Percentiles rank a stretch among this genome's conserved stretches.
phyloP scores from a whole-genome alignment of 192 early-diverging fungal species.

The Coemansia sp. region DNA sequence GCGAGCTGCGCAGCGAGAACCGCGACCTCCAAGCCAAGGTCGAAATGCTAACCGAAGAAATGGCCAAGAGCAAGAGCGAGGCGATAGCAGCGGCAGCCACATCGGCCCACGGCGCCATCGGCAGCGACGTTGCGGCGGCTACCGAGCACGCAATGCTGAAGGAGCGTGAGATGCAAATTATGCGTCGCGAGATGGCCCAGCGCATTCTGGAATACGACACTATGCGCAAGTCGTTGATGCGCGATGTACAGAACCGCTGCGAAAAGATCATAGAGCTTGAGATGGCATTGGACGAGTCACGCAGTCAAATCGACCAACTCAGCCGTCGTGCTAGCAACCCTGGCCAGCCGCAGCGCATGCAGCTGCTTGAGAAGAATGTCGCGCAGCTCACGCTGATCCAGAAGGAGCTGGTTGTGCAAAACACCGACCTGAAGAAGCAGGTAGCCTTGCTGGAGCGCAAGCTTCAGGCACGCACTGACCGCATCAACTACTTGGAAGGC shows the following conservation, averaged over 20 bases:
- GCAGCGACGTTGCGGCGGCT: conserved; percentile 32
- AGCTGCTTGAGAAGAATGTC: conserved; percentile 94
- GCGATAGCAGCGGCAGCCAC: background rate
- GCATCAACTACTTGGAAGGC: conserved; percentile 85
- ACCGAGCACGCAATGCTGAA: conserved; percentile 50
- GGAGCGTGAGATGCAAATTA: conserved; percentile 55
- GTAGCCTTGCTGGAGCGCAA: conserved; percentile 86
- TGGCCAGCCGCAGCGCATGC: conserved; percentile 94
- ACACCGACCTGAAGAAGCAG: conserved; percentile 94
- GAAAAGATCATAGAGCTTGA: conserved; percentile 98
- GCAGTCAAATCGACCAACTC: conserved; percentile 90
- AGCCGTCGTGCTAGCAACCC: conserved; percentile 78
- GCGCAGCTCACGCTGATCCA: conserved; percentile 96
- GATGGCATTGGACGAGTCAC: conserved; percentile 92
- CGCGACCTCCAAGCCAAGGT: conserved; percentile 34
- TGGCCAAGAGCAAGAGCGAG: conserved; percentile 22
- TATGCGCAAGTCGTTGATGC: conserved; percentile 98
- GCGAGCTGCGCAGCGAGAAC: conserved; percentile 48
- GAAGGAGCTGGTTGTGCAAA: conserved; percentile 95
- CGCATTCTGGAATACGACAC: conserved; percentile 92
- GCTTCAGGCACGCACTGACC: conserved; percentile 86
- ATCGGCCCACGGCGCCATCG: conserved; percentile 3
- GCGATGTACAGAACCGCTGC: conserved; percentile 94
- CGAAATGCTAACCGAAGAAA: conserved; percentile 32
- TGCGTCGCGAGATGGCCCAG: conserved; percentile 56